Evolutionary conservation across 176 grass and related monocot species (phyloP).

Genomic region (Saccharum officinarum): DNA sequence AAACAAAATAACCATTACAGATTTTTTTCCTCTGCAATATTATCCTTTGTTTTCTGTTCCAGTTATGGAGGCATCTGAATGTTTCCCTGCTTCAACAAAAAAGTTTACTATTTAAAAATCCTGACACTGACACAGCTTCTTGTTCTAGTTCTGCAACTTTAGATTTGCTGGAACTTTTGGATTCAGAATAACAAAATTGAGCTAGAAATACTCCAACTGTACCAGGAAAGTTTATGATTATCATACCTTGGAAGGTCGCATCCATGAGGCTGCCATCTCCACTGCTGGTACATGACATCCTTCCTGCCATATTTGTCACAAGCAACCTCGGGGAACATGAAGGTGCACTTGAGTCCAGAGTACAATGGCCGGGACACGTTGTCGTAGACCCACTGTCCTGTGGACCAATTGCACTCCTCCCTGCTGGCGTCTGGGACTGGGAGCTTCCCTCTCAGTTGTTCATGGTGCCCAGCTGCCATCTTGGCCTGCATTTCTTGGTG

Average conservation of each 20-base stretch:
- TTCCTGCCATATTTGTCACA: slow-evolving; percentile 77
- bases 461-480: slow-evolving; percentile 10
- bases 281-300: slow-evolving; percentile 79
- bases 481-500: slow-evolving; percentile 34
- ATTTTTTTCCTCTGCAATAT: background rate
- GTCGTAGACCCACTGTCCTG: slow-evolving; percentile 72
- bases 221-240: background rate
- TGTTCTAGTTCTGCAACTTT: background rate
- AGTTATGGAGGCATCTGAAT: background rate
- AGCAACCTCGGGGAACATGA: slow-evolving; percentile 71
- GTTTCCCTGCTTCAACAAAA: background rate
- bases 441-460: background rate
- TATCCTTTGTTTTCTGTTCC: background rate
- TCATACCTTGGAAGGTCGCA: slow-evolving; percentile 81
- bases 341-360: slow-evolving; percentile 53
- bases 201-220: background rate
- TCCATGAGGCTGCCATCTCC: slow-evolving; percentile 89
- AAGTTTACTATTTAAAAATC: background rate
- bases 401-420: slow-evolving; percentile 53
- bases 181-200: background rate
- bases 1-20: too few relatives aligned
- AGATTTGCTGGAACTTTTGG: background rate
- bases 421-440: background rate
- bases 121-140: background rate
- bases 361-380: slow-evolving; percentile 60